phyloP scores from a whole-genome alignment of 306 rosid species.

The Trichosanthes cucumerina region DNA sequence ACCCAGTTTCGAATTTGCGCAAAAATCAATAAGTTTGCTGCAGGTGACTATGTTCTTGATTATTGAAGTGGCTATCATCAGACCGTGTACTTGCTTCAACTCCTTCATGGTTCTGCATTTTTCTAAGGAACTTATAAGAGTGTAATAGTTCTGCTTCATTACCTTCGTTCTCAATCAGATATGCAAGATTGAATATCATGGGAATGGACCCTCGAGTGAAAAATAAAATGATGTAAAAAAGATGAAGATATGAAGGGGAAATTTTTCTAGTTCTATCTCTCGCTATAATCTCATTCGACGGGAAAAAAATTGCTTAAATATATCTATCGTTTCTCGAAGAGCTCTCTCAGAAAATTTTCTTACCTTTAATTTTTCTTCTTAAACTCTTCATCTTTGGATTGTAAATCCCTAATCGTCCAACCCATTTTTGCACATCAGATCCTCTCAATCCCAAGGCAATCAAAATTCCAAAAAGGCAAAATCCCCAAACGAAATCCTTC shows the following conservation, averaged over 20 bases:
- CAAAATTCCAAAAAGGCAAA: constrained; percentile 21
- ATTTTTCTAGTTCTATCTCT: not conserved
- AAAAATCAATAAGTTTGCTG: constrained; percentile 61
- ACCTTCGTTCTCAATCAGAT: not conserved
- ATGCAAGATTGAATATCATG: not conserved
- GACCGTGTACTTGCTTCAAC: constrained; percentile 41
- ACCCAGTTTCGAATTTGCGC: constrained; percentile 36
- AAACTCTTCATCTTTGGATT: constrained; percentile 7
- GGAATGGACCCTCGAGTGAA: not conserved
- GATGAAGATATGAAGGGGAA: not conserved
- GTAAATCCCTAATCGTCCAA: constrained; percentile 12
- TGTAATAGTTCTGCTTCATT: constrained; percentile 31
- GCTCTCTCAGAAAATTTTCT: constrained; percentile 20
- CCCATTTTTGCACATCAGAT: constrained; percentile 23
- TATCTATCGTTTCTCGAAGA: not conserved
- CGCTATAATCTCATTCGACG: not conserved
- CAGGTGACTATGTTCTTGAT: constrained; percentile 34
- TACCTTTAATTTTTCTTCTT: constrained; percentile 15
- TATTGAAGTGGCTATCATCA: constrained; percentile 39
- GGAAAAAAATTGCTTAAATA: not conserved
- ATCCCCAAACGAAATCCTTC: constrained; percentile 17
- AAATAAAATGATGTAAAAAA: not conserved
- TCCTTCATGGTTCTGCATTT: constrained; percentile 42
- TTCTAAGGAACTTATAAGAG: constrained; percentile 32
- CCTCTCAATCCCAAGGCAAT: constrained; percentile 27